Base-by-base conservation (phyloP, 2,329 filamentous ascomycete species). In the Curvularia eragrostidis region DNA sequence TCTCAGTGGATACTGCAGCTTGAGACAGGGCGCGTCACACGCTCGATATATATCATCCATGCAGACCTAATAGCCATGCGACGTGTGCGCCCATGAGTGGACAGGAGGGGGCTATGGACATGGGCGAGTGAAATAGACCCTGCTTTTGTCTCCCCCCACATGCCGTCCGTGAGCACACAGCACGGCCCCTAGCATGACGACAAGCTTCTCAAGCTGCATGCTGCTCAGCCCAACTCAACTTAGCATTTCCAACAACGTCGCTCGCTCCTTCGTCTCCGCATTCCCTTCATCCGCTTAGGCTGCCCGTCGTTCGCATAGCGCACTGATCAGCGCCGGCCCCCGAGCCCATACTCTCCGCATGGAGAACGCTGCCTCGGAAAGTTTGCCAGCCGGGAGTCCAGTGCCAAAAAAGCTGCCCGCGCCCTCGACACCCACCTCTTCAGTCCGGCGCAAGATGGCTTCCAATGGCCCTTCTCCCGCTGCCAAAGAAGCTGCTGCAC, bases 371-470 rank as follows among this genome's bases (percentile, higher is more conserved):
- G 18, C 15, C 18, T 48, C 54, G 50, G 54, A 54, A 54, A 56
- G 56, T 52, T 47, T 54, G 46, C 30, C 48, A 34, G 36, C 50
- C 42, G 47, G 32, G 30, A 60, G 56, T 54, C 61, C 61, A 44
- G 54, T 51, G 54, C 54, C 54, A 48, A 58, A 62, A 54, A 64
- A 62, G 58, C 50, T 65, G 61, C 64, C 68, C 48, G 60, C 66
- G 21, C 63, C 68, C 42, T 64, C 68, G 5, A 65, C 71, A 53
- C 66, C 71, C n/a, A 64, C 72, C 26, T 67, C 70, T 32, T 63
- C 67, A 30, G 52, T 72, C 56, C 69, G 68, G 41, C 69, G 73
- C 58, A 75, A 68, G 54, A 76, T 74, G 72, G 69, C 73, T 48
- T 71, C 74, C 18, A 67, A 66, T 53, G 66, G 67, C n/a, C 59